Evolutionary conservation across 1,284 basidiomycete genomes (phyloP), one percentile per base, ranked within the genome.

Genomic region (Coniferiporia weirii): DNA sequence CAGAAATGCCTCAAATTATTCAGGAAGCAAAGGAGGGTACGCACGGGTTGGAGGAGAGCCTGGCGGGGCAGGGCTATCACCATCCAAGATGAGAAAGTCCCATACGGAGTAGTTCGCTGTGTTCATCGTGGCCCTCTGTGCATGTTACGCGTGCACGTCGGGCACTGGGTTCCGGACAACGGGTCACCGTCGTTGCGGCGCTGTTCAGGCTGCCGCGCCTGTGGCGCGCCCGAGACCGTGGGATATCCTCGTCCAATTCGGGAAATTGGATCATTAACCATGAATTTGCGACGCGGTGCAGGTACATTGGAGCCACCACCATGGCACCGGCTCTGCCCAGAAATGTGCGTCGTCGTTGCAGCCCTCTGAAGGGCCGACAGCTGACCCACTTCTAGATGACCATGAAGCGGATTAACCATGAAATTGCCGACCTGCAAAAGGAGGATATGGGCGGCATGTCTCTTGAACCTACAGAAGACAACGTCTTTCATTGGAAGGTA

Each of bases 331-430:
- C 44, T n/a, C 44, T 17, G 17, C 15, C 47, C 20, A 27, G 49
- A 22, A 36, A 48, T 57, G 32, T 6, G 56, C 43, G 12, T 44
- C n/a, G 10, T 20, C 3, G 2, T 6, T 32, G 13, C 35, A 56
- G 13, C 13, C 35, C 4, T 5, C 27, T 5, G 27, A 5, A 27
- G 9, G 5, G 4, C 12, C n/a, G 19, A 8, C 8, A 4, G 35
- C 40, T 49, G 17, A 53, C 46, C 15, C 17, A n/a, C 17, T 7
- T 17, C 3, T 60, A 92, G 89, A 93, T 87, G 76, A 89, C 91
- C 3, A 71, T 90, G 64, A 95, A 93, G 73, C 85, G 93, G 52
- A 95, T 96, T 62, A 85, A 91, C 66, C 87, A 89, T 64, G 93
- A 96, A 76, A 87, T 95, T 45, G 79, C 83, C 4, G 92, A 95